Percentiles rank a stretch among this genome's conserved stretches.
Evolutionary conservation across 495 filamentous ascomycete genomes (phyloP).

Genomic region (Penicillium canariense): DNA sequence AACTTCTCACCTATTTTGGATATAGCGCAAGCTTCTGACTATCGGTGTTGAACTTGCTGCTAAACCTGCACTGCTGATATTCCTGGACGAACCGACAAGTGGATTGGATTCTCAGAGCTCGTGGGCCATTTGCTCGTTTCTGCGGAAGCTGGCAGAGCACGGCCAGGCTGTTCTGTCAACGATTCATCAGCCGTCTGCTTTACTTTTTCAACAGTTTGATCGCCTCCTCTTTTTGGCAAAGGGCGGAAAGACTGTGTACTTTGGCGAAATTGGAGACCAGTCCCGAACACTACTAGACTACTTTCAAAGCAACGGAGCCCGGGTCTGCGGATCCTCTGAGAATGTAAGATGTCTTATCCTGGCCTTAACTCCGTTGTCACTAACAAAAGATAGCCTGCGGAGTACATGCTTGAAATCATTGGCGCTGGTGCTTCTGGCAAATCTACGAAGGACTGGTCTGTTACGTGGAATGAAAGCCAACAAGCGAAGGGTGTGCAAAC

Average conservation of each 20-base stretch:
- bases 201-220: slow-evolving; percentile 93
- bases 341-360: slow-evolving; percentile 58
- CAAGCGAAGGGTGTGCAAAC: slow-evolving; percentile 63
- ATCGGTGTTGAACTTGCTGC: slow-evolving; percentile 92
- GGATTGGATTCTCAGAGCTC: slow-evolving; percentile 83
- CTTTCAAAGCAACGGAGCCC: slow-evolving; percentile 73
- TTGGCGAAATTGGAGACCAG: slow-evolving; percentile 79
- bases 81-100: slow-evolving; percentile 92
- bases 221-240: slow-evolving; percentile 77
- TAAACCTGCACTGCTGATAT: slow-evolving; percentile 84
- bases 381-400: slow-evolving; percentile 56
- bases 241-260: slow-evolving; percentile 86
- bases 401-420: slow-evolving; percentile 93
- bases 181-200: slow-evolving; percentile 90
- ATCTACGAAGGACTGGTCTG: slow-evolving; percentile 75
- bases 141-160: slow-evolving; percentile 83
- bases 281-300: slow-evolving; percentile 67
- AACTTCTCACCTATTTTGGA: neutral
- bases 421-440: slow-evolving; percentile 55
- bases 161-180: slow-evolving; percentile 90
- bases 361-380: slow-evolving; percentile 7
- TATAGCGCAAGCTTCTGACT: slow-evolving; percentile 55
- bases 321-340: slow-evolving; percentile 65
- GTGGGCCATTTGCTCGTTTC: slow-evolving; percentile 75
- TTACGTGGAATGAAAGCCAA: slow-evolving; percentile 68